A percentile compares a stretch with the other conserved stretches of the same genome.
These are phyloP conservation scores for Lachnellula cervina DNA, from an alignment of 2,329 filamentous ascomycete genomes.

Conservation along the genomic window DNA sequence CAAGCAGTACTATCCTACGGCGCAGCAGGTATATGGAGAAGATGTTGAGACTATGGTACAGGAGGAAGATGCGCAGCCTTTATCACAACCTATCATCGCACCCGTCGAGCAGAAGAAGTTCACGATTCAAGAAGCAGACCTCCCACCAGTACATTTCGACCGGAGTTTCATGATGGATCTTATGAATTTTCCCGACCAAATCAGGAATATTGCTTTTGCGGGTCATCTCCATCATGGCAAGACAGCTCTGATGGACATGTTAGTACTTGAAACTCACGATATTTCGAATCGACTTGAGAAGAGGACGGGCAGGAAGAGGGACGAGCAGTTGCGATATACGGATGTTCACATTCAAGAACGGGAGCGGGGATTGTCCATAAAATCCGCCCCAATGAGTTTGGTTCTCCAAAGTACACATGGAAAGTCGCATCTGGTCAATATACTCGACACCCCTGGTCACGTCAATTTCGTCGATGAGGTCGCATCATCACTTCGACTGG, in stretches of 20 bases:
- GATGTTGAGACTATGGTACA: constrained; percentile 95
- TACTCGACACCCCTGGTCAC: constrained; percentile 93
- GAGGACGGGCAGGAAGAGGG: constrained; percentile 72
- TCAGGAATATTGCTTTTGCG: constrained; percentile 84
- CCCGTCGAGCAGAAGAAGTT: constrained; percentile 96
- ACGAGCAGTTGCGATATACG: constrained; percentile 91
- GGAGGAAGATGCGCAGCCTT: constrained; percentile 92
- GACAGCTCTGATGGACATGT: constrained; percentile 97
- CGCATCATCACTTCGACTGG: constrained; percentile 77
- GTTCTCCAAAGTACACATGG: constrained; percentile 82
- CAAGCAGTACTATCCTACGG: constrained; percentile 99
- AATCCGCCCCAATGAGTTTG: constrained; percentile 89
- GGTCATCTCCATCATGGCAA: constrained; percentile 97
- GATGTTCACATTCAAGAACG: constrained; percentile 87
- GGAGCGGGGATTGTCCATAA: constrained; percentile 85
- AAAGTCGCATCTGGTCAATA: constrained; percentile 92
- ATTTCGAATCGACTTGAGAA: constrained; percentile 74
- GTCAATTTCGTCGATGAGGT: constrained; percentile 99
- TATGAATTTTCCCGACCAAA: constrained; percentile 94
- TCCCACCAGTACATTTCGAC: constrained; percentile 83
- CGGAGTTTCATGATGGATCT: constrained; percentile 91
- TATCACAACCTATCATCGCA: constrained; percentile 88
- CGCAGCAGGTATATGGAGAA: constrained; percentile 87
- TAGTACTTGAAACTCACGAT: constrained; percentile 92
- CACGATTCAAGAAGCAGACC: constrained; percentile 83